phyloP scores from a whole-genome alignment of 257 asterid species.

The Verbascum thapsus region DNA sequence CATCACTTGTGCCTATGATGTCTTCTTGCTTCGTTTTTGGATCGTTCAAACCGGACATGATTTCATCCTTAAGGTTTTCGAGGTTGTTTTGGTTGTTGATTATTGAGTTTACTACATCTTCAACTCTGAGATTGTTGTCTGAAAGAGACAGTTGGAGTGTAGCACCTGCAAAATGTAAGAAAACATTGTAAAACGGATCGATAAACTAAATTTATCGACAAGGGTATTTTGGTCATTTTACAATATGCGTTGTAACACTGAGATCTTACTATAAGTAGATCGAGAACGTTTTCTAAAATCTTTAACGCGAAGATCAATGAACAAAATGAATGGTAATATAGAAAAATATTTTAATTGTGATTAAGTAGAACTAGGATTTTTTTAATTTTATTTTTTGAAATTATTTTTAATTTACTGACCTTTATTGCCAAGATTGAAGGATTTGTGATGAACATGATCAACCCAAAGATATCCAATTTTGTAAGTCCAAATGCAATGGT shows the following conservation, averaged over 20 bases:
- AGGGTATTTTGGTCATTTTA: too few species aligned
- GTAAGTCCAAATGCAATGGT: constrained; percentile 39
- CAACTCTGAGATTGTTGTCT: constrained; percentile 20
- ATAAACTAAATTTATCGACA: too few species aligned
- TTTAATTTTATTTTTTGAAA: background rate
- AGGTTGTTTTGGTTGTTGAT: constrained; percentile 16
- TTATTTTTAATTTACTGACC: constrained; percentile 38
- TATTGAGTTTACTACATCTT: constrained; percentile 26
- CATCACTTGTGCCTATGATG: constrained; percentile 9
- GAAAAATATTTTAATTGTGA: too few species aligned
- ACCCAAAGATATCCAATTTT: constrained; percentile 38
- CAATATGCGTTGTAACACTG: too few species aligned
- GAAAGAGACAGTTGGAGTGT: constrained; percentile 21
- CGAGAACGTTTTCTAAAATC: too few species aligned
- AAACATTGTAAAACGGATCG: too few species aligned
- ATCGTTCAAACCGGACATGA: background rate
- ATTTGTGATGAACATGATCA: constrained; percentile 37
- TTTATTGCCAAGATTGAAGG: constrained; percentile 33
- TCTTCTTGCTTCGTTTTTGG: background rate
- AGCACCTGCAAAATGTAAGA: constrained; percentile 9
- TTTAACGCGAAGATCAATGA: too few species aligned
- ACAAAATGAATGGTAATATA: too few species aligned
- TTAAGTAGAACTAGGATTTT: background rate
- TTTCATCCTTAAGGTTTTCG: constrained; percentile 1
- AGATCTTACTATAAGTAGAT: too few species aligned